Base-by-base conservation (phyloP, 2,329 filamentous ascomycete genomes). In the Magnaporthiopsis rhizophila region DNA sequence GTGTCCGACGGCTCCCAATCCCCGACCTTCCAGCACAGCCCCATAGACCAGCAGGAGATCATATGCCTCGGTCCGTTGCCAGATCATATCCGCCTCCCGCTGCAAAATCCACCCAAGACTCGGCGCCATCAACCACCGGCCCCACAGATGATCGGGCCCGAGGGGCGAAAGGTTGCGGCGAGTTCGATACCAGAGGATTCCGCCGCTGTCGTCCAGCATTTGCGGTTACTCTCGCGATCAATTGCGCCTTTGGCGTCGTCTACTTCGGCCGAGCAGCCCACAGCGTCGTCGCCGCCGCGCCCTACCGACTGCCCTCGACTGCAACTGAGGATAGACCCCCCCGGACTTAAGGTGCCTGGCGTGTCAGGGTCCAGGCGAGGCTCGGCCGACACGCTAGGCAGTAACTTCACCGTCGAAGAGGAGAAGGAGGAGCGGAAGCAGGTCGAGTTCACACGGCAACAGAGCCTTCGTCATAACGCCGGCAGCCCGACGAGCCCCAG, bases 41-140 rank as follows among this genome's bases (percentile, higher is more conserved):
- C 80, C 1, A 85, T 87, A 64, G 81, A 84, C 66, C 75, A 82
- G 1, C 77, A 78, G 3, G 78, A 80, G 24, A 78, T 86, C 3
- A 74, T 86, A 0, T 86, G 82, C 65, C 74, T 86, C 0, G 85
- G 85, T 0, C 79, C 80, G 7, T 69, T 87, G 5, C 84, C 84
- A 0, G 78, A 79, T 57, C 80, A 81, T 63, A 69, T 84, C 3
- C 73, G 73, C 58, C 67, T 80, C 15, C 78, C 78, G 13, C 67
- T 72, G 18, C 69, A 71, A 11, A 66, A 74, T 45, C 71, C 74
- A 21, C 67, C 72, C 7, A 67, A 74, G 58, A 72, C 74, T 18
- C 68, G 68, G 45, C 66, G 50, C 18, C 60, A 62, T 3, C 34
- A 28, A 21, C 38, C 60, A 53, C 38, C n/a, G n/a, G 13, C 30